These are phyloP conservation scores for Laguncularia racemosa DNA, from an alignment of 345 rosid genomes.

Conservation along the genomic window DNA sequence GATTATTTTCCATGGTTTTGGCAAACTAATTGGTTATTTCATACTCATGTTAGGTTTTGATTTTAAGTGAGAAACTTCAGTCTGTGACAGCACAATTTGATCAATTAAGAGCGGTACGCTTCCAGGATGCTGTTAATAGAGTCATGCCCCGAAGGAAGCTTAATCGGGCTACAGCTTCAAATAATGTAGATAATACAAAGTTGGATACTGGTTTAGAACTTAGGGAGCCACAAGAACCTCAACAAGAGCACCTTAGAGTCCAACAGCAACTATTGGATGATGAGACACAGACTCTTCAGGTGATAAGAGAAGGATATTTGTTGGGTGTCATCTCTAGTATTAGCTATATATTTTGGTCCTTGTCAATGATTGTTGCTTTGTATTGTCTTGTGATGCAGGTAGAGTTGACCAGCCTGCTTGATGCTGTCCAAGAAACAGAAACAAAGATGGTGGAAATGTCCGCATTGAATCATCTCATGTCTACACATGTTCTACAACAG, in stretches of 20 bases:
- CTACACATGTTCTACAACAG: slow-evolving; percentile 94
- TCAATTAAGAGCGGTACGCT: slow-evolving; percentile 78
- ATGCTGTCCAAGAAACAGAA: slow-evolving; percentile 81
- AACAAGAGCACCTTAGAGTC: slow-evolving; percentile 44
- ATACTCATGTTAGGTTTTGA: slow-evolving; percentile 45
- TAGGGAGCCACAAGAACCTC: slow-evolving; percentile 39
- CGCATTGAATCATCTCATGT: slow-evolving; percentile 87
- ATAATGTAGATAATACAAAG: slow-evolving; percentile 26
- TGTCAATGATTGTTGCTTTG: slow-evolving; percentile 4
- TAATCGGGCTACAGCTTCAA: slow-evolving; percentile 33
- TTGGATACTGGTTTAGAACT: slow-evolving; percentile 22
- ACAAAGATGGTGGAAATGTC: slow-evolving; percentile 99
- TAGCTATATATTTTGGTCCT: neutral
- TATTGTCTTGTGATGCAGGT: slow-evolving; percentile 40
- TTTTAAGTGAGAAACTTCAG: slow-evolving; percentile 89
- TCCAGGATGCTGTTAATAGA: slow-evolving; percentile 79
- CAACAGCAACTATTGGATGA: slow-evolving; percentile 76
- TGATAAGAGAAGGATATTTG: slow-evolving; percentile 14
- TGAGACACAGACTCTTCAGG: slow-evolving; percentile 94
- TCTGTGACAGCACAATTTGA: slow-evolving; percentile 75
- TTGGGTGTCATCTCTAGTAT: neutral
- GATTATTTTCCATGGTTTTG: neutral
- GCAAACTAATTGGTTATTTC: slow-evolving; percentile 6
- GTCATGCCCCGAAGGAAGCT: slow-evolving; percentile 74
- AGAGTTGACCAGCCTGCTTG: slow-evolving; percentile 77